Evolutionary conservation across 2,329 filamentous ascomycete species (phyloP), one percentile per base, ranked within the genome.

Genomic region (Apiospora hydei): DNA sequence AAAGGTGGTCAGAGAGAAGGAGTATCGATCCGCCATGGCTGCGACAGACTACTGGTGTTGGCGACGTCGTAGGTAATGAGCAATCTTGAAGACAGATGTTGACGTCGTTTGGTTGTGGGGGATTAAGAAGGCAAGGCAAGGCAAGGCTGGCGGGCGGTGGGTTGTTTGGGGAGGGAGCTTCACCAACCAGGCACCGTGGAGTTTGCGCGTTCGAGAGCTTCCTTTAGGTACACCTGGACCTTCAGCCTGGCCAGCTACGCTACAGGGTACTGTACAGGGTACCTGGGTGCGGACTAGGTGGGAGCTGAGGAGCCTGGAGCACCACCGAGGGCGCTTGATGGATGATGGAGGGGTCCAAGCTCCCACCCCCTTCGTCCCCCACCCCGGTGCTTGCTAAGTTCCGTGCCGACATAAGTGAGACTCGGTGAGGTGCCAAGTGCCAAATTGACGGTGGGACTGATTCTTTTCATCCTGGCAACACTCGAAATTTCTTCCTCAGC

Each of bases 1-100:
- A 92, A 99, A 99, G 76, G 96, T 99, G 76, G 96, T 99, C 83
- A 99, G 90, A 73, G 96, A 99, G 91, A 99, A 99, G 71, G 96
- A 98, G 86, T 99, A 99, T 88, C 96, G 90, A 86, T 99, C 96
- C 81, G 96, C 96, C 96, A 99, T 99, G 82, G 77, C 87, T 79
- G 73, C 74, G 61, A 73, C 71, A 68, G 57, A 64, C 57, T 64
- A 10, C 21, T 64, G 34, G 11, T 41, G 34, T 41, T 64, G 57
- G 57, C 57, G 57, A 41, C 18, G 57, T 41, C 57, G 57, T 41
- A 64, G 13, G 57, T 41, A 41, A 41, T 41, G 34, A 18, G 34
- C 21, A 30, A 41, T 41, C 34, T n/a, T 64, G 57, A 64, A 11
- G 8, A 64, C 34, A 64, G 57, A 64, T 64, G 61, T 71, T 43